Conservation (phyloP, 805 yeast species). For the Cyberlindnera amylophila region DNA sequence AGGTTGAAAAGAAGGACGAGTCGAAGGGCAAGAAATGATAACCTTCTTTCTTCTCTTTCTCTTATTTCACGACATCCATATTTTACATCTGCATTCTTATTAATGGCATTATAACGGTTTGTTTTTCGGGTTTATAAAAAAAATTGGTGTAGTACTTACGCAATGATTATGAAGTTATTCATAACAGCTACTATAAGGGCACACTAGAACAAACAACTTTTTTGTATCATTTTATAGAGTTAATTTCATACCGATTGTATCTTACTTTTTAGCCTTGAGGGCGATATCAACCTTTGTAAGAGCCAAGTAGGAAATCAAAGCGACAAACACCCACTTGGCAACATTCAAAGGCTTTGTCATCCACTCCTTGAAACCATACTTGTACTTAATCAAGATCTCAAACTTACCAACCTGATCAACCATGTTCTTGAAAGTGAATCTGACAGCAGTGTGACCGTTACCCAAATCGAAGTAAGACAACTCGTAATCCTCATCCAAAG, state of each 20-base stretch:
- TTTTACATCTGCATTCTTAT: too few relatives aligned
- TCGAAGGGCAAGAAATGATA: slow-evolving; percentile 1
- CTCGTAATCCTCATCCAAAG: slow-evolving; percentile 30
- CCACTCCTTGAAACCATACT: slow-evolving; percentile 49
- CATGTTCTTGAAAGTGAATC: slow-evolving; percentile 54
- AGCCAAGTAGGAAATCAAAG: slow-evolving; percentile 51
- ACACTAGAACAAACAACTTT: too few relatives aligned
- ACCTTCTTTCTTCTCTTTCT: too few relatives aligned
- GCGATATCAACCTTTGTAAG: slow-evolving; percentile 44
- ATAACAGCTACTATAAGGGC: too few relatives aligned
- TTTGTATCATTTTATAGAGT: too few relatives aligned
- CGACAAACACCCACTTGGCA: slow-evolving; percentile 57
- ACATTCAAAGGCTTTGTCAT: slow-evolving; percentile 64
- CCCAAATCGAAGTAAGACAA: slow-evolving; percentile 69
- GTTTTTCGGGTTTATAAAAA: too few relatives aligned
- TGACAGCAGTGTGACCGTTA: slow-evolving; percentile 73
- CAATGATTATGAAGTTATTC: too few relatives aligned
- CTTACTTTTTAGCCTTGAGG: slow-evolving; percentile 26
- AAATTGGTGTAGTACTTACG: too few relatives aligned
- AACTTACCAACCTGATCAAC: slow-evolving; percentile 62
- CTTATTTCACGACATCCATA: too few relatives aligned
- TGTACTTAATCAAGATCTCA: slow-evolving; percentile 59
- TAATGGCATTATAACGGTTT: too few relatives aligned
- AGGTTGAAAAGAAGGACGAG: slow-evolving; percentile 25
- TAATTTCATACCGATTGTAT: too few relatives aligned